Evolutionary conservation across 148 eudicot genomes (phyloP), one percentile per base, ranked within the genome.

Genomic region (Camellia japonica): DNA sequence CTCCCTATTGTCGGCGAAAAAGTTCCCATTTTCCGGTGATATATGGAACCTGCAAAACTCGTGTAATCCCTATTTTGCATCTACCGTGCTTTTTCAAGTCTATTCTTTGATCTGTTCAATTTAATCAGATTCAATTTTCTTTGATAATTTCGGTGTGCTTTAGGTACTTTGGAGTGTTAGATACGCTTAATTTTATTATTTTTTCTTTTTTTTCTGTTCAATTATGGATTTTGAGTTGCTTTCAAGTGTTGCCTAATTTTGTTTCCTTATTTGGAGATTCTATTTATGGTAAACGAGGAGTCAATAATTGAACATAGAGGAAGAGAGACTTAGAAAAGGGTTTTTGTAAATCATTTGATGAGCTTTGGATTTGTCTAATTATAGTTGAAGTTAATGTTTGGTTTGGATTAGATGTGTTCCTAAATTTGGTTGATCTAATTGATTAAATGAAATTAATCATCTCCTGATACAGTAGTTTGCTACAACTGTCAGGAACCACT

Each of bases 401-500:
- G 16, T 23, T 77, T 41, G 8, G 52, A 67, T 46, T 52, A 3
- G 38, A 73, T 38, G 23, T 63, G 44, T 52, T 66, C 46, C 8
- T 44, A 6, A 42, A 59, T 15, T 59, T 42, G 44, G 73, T 78
- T 55, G 8, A 52, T 13, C 38, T 5, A 38, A 49, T 16, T 51
- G 49, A n/a, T 69, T 52, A 41, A 41, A 12, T 69, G 76, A 38
- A 61, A 78, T 54, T 67, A 69, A 68, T 42, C 13, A n/a, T 56
- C 65, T n/a, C 13, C 58, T 20, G 52, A 71, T 43, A 16, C 63
- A 79, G 65, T 78, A 74, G 66, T 68, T 30, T 68, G 47, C 73
- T 78, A 74, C 74, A 78, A 67, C 62, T 64, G 81, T 68, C 75
- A 43, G 81, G 42, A 79, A 70, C 68, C 81, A 72, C 51, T 63